phyloP scores from a whole-genome alignment of 805 yeast genomes.

The Pichia thaimueangensis region DNA sequence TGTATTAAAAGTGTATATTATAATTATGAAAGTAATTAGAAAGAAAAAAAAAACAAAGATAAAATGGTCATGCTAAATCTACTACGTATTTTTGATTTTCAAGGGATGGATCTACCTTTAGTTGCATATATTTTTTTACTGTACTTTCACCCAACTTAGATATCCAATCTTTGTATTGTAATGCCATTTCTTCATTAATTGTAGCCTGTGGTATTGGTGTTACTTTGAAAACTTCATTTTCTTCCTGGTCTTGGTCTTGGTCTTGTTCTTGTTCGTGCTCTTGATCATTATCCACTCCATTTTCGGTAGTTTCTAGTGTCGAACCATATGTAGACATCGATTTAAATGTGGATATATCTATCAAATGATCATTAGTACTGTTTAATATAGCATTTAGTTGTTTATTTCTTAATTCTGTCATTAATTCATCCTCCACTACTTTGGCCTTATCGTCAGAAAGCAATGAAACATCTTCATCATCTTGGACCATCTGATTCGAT shows the following conservation, averaged over 20 bases:
- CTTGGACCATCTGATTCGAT: slow-evolving; percentile 3
- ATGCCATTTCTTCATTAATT: slow-evolving; percentile 2
- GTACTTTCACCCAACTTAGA: slow-evolving; percentile 1
- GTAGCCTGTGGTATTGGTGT: slow-evolving; percentile 6
- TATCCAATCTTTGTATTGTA: slow-evolving; percentile 3
- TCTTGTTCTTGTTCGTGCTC: not conserved
- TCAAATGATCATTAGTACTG: slow-evolving; percentile 29
- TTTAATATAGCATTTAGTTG: slow-evolving; percentile 29
- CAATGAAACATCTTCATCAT: slow-evolving; percentile 8
- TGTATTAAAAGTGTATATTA: slow-evolving; percentile 4
- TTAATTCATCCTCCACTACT: slow-evolving; percentile 18
- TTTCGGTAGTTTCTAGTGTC: not conserved
- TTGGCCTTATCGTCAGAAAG: slow-evolving; percentile 7
- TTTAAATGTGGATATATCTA: slow-evolving; percentile 24
- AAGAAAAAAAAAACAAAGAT: not conserved
- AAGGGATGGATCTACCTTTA: not conserved
- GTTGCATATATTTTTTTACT: not conserved
- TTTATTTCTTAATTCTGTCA: slow-evolving; percentile 26
- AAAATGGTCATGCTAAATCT: slow-evolving; percentile 1
- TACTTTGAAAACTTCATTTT: slow-evolving; percentile 8
- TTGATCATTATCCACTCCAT: not conserved
- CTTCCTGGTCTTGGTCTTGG: slow-evolving; percentile 7
- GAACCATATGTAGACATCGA: slow-evolving; percentile 5
- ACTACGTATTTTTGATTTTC: not conserved
- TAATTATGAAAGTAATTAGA: no score